A percentile compares a stretch with the other conserved stretches of the same genome.
phyloP scores from a whole-genome alignment of 306 rosid genomes.

The Corylus avellana region DNA sequence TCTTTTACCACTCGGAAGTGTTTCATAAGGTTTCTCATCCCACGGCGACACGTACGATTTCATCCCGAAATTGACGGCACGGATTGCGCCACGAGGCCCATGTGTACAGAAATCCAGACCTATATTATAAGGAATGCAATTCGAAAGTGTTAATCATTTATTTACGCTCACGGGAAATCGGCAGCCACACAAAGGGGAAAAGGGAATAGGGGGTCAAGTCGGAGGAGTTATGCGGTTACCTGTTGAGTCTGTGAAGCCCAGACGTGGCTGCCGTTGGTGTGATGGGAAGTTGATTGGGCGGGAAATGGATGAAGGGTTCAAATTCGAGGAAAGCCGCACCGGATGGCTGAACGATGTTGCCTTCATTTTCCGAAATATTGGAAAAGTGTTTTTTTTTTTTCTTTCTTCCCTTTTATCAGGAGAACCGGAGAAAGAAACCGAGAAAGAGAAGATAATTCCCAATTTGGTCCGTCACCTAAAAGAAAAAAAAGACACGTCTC shows the following conservation, averaged over 20 bases:
- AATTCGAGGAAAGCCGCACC: neutral
- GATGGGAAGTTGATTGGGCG: constrained; percentile 14
- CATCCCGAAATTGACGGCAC: constrained; percentile 36
- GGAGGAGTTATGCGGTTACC: constrained; percentile 26
- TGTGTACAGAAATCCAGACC: constrained; percentile 32
- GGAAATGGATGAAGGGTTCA: constrained; percentile 22
- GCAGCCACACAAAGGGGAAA: neutral
- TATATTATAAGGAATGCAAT: constrained; percentile 15
- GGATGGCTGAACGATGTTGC: constrained; percentile 17
- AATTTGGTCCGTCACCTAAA: too few species aligned
- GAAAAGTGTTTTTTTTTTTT: too few species aligned
- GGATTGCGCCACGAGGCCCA: constrained; percentile 17
- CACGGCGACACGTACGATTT: constrained; percentile 44
- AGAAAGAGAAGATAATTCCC: too few species aligned
- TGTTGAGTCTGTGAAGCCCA: constrained; percentile 10
- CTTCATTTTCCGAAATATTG: constrained; percentile 1
- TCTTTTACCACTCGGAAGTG: constrained; percentile 56
- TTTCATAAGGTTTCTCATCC: constrained; percentile 74
- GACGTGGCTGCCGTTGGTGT: neutral
- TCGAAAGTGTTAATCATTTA: neutral
- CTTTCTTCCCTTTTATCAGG: too few species aligned
- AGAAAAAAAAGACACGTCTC: too few species aligned
- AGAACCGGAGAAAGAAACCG: too few species aligned
- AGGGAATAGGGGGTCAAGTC: too few species aligned
- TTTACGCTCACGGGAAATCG: neutral